These are phyloP conservation scores for Iberis pinnata DNA, from an alignment of 345 rosid genomes.

Conservation along the genomic window DNA sequence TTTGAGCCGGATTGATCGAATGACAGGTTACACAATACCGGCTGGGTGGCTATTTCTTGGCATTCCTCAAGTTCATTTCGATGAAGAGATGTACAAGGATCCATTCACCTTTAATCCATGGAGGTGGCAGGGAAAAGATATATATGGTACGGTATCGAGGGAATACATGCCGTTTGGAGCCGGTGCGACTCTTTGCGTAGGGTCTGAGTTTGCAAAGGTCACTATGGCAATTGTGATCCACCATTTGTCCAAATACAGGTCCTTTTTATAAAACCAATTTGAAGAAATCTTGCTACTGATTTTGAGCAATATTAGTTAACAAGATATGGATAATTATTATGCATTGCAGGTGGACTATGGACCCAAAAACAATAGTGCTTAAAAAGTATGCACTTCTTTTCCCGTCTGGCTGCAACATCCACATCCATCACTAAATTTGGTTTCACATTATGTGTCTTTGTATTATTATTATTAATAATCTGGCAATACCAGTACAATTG, in stretches of 20 bases:
- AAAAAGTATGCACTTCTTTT: no score
- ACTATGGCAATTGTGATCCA: not conserved
- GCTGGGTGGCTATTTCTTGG: slow-evolving; percentile 19
- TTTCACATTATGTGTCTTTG: no score
- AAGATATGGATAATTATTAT: no score
- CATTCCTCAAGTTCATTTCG: slow-evolving; percentile 9
- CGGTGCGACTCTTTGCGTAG: slow-evolving; percentile 4
- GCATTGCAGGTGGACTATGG: no score
- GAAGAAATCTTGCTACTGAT: no score
- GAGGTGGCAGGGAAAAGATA: slow-evolving; percentile 15
- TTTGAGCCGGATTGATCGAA: not conserved
- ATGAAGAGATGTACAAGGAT: slow-evolving; percentile 3
- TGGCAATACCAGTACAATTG: no score
- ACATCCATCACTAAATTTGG: no score
- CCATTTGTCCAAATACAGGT: slow-evolving; percentile 12
- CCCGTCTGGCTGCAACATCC: no score
- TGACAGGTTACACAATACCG: slow-evolving; percentile 15
- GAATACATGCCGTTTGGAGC: slow-evolving; percentile 16
- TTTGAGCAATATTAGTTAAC: no score
- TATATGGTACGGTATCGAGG: not conserved
- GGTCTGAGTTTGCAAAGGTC: slow-evolving; percentile 10
- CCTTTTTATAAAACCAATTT: no score
- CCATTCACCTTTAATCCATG: slow-evolving; percentile 19
- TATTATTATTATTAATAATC: no score
- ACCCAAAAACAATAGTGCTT: no score